Evolutionary conservation across 192 early-diverging fungal species (phyloP).

Genomic region (Gonapodya sp.): DNA sequence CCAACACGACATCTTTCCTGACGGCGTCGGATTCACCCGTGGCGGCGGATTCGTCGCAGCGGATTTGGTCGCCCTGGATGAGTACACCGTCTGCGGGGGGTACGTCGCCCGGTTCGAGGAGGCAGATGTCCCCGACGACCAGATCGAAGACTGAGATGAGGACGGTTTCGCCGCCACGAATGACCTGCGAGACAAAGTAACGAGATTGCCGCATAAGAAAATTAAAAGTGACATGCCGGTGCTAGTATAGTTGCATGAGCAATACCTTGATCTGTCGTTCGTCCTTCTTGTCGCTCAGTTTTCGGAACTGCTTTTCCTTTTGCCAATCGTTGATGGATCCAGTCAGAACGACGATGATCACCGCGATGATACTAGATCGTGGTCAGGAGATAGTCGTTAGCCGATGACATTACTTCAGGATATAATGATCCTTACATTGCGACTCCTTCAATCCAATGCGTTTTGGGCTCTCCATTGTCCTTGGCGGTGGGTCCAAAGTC

Average conservation of each 20-base stretch:
- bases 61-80: conserved; percentile 56
- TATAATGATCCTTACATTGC: background rate
- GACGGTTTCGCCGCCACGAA: conserved; percentile 10
- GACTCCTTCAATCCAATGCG: conserved; percentile 73
- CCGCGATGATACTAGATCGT: conserved; percentile 73
- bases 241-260: background rate
- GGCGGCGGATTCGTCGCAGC: conserved; percentile 78
- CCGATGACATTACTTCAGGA: background rate
- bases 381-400: conserved; percentile 20
- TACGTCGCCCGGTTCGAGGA: conserved; percentile 84
- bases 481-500: conserved; percentile 40
- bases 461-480: conserved; percentile 25
- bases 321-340: conserved; percentile 76
- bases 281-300: conserved; percentile 76
- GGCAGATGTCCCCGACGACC: conserved; percentile 82
- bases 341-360: conserved; percentile 66
- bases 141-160: conserved; percentile 43
- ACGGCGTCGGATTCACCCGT: conserved; percentile 87
- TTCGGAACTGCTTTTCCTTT: conserved; percentile 79
- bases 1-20: conserved; percentile 46
- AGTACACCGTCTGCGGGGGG: conserved; percentile 89
- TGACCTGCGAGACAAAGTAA: conserved; percentile 1
- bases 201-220: background rate
- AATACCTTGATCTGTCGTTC: conserved; percentile 28
- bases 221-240: background rate